Base-by-base conservation (phyloP, 1,284 basidiomycete genomes). In the Sanghuangporus baumii region DNA sequence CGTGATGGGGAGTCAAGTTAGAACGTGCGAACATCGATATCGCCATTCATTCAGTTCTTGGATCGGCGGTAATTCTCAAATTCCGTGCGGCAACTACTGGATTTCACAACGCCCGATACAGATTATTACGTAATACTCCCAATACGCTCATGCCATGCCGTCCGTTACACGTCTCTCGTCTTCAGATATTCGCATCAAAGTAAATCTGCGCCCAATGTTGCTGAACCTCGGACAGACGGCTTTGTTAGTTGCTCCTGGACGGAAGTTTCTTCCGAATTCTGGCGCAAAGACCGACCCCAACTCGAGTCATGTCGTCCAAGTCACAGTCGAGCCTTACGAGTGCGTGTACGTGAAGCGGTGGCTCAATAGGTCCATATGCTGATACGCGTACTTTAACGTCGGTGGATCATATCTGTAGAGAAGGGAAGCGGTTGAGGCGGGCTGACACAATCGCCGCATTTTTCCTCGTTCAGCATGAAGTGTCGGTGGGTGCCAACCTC, bases 391-490 rank as follows among this genome's bases (percentile, higher is more conserved):
- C 31, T 1, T n/a, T 37, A 48, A 48, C 34, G 31, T 5, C 16
- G 31, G 14, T 37, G 52, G 16, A 38, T 8, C n/a, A 14, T 7
- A 11, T 14, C 6, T 4, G 31, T 23, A 54, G 23, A 31, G 31
- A 37, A 54, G 52, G 36, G 31, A 37, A 4, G 31, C 31, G 41
- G 57, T 37, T 3, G 36, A 36, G 23, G 26, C 14, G 9, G 12
- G 37, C 57, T 14, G 57, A 65, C 9, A 41, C 56, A 20, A 41
- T 62, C 16, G 60, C 63, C n/a, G 26, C 47, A 12, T 65, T 55
- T 40, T 65, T 61, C 46, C 55, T 58, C 3, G 55, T 65, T 3
- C 63, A 65, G 48, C 63, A 59, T 23, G 55, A 65, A 37, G 38
- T 65, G 14, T 65, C 63, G 3, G 63, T 65, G 20, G 50, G 58